These are phyloP conservation scores for Aspergillus costaricaensis DNA, from an alignment of 2,329 filamentous ascomycete species.

Conservation along the genomic window DNA sequence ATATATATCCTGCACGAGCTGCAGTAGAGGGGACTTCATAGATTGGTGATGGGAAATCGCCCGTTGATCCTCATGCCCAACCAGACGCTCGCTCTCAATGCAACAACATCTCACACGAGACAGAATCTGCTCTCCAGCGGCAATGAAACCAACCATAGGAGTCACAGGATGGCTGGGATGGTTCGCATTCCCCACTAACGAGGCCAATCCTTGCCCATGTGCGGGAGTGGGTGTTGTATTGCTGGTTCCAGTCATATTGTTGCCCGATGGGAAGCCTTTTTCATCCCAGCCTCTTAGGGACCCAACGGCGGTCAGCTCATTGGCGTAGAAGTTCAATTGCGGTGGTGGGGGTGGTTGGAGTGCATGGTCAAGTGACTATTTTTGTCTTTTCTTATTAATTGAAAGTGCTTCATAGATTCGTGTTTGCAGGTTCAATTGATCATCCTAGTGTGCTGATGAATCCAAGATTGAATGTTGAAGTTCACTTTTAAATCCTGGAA, in stretches of 20 bases:
- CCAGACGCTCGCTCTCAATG: neutral
- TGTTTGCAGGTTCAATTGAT: neutral
- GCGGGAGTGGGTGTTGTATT: neutral
- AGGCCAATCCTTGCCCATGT: neutral
- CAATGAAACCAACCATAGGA: slow-evolving; percentile 6
- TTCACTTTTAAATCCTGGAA: too few relatives aligned
- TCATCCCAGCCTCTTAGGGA: slow-evolving; percentile 26
- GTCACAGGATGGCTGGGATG: slow-evolving; percentile 8
- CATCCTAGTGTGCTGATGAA: neutral
- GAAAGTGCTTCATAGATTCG: neutral
- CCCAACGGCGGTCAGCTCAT: slow-evolving; percentile 25
- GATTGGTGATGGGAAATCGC: neutral
- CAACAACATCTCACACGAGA: slow-evolving; percentile 4
- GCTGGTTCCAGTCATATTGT: slow-evolving; percentile 10
- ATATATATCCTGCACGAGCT: neutral
- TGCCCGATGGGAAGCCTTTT: slow-evolving; percentile 18
- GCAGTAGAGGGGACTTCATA: neutral
- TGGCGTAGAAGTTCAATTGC: neutral
- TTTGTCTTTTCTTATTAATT: neutral
- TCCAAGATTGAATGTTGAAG: too few relatives aligned
- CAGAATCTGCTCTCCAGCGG: neutral
- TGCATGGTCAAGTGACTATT: slow-evolving; percentile 2
- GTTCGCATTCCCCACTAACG: neutral
- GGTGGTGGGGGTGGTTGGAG: neutral
- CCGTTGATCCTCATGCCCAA: neutral